phyloP scores from a whole-genome alignment of 345 rosid species.

The Lenwebbia sp. region DNA sequence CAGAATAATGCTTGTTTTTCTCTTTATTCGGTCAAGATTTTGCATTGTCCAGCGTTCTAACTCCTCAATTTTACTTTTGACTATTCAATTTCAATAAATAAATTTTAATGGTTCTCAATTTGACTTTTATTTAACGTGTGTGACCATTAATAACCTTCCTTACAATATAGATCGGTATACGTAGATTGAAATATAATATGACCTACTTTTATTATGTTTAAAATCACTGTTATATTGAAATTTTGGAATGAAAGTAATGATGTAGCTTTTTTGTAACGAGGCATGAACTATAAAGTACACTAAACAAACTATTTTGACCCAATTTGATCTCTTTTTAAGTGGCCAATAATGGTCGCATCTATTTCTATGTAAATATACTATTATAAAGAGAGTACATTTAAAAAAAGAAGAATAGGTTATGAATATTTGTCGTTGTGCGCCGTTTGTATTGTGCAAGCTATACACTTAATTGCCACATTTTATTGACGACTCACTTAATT shows the following conservation, averaged over 20 bases:
- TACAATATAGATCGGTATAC: background rate
- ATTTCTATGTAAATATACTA: background rate
- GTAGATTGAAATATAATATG: background rate
- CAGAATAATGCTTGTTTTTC: background rate
- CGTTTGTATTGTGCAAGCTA: too few relatives aligned
- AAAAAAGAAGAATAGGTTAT: background rate
- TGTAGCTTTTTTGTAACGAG: background rate
- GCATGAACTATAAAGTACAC: too few relatives aligned
- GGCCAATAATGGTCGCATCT: too few relatives aligned
- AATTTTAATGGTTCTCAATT: background rate
- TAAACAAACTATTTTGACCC: too few relatives aligned
- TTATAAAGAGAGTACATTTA: background rate
- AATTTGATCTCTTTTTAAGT: too few relatives aligned
- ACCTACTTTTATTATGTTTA: background rate
- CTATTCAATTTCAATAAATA: background rate
- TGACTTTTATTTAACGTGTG: background rate
- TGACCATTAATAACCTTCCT: background rate
- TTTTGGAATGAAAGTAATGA: background rate
- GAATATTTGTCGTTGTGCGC: background rate
- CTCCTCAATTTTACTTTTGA: background rate
- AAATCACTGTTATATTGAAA: background rate
- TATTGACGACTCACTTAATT: background rate
- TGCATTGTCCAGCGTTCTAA: background rate
- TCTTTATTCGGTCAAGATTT: background rate
- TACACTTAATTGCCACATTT: too few relatives aligned